Evolutionary conservation across 371 early-diverging fungal species (phyloP).

Genomic region (Mucor indicus): DNA sequence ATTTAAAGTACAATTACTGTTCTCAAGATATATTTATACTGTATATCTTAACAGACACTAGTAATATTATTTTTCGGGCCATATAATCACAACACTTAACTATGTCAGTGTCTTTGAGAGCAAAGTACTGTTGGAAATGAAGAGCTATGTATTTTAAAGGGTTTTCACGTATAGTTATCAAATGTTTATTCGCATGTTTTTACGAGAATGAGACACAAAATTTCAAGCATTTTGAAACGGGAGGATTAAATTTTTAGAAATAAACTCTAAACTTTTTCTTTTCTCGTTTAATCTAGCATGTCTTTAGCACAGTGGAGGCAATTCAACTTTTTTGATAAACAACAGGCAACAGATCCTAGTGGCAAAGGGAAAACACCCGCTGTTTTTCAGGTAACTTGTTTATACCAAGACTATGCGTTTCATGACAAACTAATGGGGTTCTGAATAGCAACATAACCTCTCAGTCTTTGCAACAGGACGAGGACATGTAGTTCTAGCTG

Average conservation of each 20-base stretch:
- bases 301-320: slow-evolving; percentile 65
- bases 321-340: slow-evolving; percentile 82
- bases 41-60: no score
- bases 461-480: slow-evolving; percentile 55
- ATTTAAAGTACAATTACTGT: no score
- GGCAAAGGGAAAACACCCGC: slow-evolving; percentile 60
- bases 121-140: no score
- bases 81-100: no score
- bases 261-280: background rate
- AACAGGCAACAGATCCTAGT: slow-evolving; percentile 57
- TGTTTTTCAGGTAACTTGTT: slow-evolving; percentile 55
- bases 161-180: no score
- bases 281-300: slow-evolving; percentile 25
- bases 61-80: no score
- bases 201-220: no score
- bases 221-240: no score
- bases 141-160: no score
- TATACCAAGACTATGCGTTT: background rate
- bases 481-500: slow-evolving; percentile 54
- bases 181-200: no score
- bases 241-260: background rate
- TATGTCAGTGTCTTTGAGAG: no score
- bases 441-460: slow-evolving; percentile 40
- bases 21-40: no score
- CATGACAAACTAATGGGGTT: slow-evolving; percentile 1